Evolutionary conservation across 305 asterid species (phyloP).

Genomic region (Lippia alba): DNA sequence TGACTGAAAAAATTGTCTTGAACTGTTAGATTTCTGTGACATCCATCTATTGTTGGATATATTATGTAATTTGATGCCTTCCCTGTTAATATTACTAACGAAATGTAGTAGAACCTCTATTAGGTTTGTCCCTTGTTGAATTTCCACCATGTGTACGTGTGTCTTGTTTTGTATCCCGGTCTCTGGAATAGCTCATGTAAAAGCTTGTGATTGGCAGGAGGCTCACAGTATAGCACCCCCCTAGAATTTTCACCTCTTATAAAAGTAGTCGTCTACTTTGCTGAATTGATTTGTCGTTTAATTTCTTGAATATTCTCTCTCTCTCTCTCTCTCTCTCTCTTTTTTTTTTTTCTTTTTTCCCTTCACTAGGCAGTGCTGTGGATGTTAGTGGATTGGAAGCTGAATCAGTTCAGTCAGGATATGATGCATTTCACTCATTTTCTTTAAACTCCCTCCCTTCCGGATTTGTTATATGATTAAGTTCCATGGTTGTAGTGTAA

Average conservation of each 20-base stretch:
- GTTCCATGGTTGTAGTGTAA: too few relatives aligned
- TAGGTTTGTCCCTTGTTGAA: not conserved
- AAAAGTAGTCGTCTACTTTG: not conserved
- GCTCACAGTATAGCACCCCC: not conserved
- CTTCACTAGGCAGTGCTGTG: conserved; percentile 33
- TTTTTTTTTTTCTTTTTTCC: not conserved
- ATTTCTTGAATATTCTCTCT: not conserved
- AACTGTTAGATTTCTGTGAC: not conserved
- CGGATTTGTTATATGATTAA: not conserved
- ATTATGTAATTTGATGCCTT: not conserved
- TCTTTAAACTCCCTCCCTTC: not conserved
- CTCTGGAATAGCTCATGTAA: not conserved
- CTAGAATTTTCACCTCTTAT: conserved; percentile 17
- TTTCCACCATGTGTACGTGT: not conserved
- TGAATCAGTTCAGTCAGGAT: conserved; percentile 28
- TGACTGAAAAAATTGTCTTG: not conserved
- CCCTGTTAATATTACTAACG: not conserved
- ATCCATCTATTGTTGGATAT: not conserved
- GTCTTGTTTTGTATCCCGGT: too few relatives aligned
- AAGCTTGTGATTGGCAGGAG: conserved; percentile 1
- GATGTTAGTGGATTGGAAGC: conserved; percentile 37
- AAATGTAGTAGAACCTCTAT: not conserved
- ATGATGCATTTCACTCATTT: conserved; percentile 1
- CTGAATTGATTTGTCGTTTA: conserved; percentile 5
- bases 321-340: not conserved